These are phyloP conservation scores for Stevia rebaudiana DNA, from an alignment of 140 eudicot genomes.

Conservation along the genomic window DNA sequence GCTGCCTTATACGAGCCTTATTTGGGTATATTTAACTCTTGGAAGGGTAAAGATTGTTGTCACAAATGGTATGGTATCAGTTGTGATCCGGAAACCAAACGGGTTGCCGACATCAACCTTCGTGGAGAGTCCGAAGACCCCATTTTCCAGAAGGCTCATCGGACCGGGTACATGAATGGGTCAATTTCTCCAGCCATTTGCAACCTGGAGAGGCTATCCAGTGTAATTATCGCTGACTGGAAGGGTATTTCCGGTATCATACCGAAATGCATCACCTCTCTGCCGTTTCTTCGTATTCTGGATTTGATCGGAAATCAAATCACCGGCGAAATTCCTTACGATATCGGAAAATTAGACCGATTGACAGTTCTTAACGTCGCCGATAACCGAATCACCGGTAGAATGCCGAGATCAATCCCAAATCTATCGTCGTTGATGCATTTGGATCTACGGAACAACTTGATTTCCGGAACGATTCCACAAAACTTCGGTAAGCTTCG, in stretches of 20 bases:
- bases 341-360: background rate
- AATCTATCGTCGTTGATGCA: background rate
- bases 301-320: background rate
- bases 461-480: background rate
- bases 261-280: constrained; percentile 49
- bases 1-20: constrained; percentile 55
- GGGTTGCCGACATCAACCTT: constrained; percentile 78
- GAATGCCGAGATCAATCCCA: background rate
- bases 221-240: constrained; percentile 75
- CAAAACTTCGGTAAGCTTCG: background rate
- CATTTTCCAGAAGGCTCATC: constrained; percentile 46
- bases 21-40: constrained; percentile 60
- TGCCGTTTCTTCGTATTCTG: background rate
- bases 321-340: background rate
- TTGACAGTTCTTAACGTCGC: background rate
- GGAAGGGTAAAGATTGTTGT: constrained; percentile 29
- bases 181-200: constrained; percentile 71
- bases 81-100: constrained; percentile 52
- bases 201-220: constrained; percentile 49
- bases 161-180: constrained; percentile 80
- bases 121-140: constrained; percentile 88
- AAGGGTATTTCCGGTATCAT: constrained; percentile 77
- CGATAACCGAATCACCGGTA: background rate
- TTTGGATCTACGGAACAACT: background rate
- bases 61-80: constrained; percentile 71